phyloP scores from a whole-genome alignment of 2,329 filamentous ascomycete genomes.

The Cryphonectria carpinicola region DNA sequence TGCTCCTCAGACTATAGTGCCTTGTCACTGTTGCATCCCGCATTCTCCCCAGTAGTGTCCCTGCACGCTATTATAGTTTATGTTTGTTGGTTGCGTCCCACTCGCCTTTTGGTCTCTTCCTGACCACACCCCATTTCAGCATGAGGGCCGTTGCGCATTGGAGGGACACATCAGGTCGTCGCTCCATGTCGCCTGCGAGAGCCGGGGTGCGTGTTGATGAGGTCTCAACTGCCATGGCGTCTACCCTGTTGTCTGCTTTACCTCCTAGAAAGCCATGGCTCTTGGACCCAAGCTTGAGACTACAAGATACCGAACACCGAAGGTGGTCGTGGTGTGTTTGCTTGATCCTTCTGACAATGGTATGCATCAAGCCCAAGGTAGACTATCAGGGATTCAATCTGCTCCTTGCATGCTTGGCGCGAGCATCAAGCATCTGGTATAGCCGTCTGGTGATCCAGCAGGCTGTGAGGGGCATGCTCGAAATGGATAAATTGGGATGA shows the following conservation, averaged over 20 bases:
- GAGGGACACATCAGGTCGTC: neutral
- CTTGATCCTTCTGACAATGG: neutral
- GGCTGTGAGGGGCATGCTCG: neutral
- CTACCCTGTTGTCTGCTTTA: neutral
- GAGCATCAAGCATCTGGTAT: neutral
- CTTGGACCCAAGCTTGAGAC: neutral
- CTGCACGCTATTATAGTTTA: constrained; percentile 1
- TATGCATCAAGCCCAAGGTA: neutral
- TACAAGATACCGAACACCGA: constrained; percentile 9
- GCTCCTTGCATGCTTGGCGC: neutral
- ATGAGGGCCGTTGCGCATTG: neutral
- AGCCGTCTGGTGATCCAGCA: neutral
- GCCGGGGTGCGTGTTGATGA: neutral
- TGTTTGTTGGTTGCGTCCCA: neutral
- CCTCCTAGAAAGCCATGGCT: neutral
- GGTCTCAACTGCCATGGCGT: neutral
- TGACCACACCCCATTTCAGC: neutral
- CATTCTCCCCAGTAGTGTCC: neutral
- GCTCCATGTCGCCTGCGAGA: neutral
- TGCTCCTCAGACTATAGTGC: neutral
- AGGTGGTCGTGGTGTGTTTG: neutral
- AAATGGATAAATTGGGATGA: neutral
- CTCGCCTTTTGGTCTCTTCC: neutral
- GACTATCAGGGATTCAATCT: neutral
- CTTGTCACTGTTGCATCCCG: neutral